Conservation (phyloP, 257 asterid species). For the Gentiana dahurica region DNA sequence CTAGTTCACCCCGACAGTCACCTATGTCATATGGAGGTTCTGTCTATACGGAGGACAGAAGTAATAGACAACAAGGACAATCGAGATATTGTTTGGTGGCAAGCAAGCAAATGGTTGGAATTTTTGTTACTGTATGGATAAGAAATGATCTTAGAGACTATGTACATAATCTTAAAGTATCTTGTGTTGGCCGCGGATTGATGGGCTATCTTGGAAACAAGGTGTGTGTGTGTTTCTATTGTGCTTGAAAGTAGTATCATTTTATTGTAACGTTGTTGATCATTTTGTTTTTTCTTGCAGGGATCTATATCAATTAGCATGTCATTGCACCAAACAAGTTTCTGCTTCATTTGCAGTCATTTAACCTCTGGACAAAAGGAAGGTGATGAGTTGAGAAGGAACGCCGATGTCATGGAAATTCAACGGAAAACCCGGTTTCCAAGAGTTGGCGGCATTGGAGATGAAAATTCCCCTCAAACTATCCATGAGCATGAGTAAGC, state of each 20-base stretch:
- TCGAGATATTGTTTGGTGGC: conserved; percentile 81
- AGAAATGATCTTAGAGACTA: conserved; percentile 63
- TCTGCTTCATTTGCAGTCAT: conserved; percentile 95
- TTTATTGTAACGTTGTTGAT: conserved; percentile 10
- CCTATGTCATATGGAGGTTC: conserved; percentile 36
- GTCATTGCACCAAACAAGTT: conserved; percentile 97
- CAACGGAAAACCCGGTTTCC: conserved; percentile 94
- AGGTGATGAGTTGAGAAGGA: conserved; percentile 86
- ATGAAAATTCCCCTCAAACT: conserved; percentile 79
- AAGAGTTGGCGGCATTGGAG: conserved; percentile 52
- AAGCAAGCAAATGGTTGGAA: conserved; percentile 97
- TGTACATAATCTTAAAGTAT: conserved; percentile 71
- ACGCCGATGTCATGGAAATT: conserved; percentile 96
- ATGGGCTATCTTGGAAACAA: conserved; percentile 99
- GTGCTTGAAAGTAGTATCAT: background rate
- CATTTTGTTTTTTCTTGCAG: conserved; percentile 33
- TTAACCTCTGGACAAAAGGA: conserved; percentile 98
- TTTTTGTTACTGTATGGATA: conserved; percentile 84
- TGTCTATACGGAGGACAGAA: conserved; percentile 47
- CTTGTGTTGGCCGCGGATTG: conserved; percentile 96
- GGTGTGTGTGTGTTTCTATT: conserved; percentile 32
- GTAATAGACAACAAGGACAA: conserved; percentile 22
- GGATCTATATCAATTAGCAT: conserved; percentile 96
- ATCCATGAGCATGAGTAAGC: conserved; percentile 92
- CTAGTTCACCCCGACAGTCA: conserved; percentile 31